Evolutionary conservation across 306 rosid species (phyloP).

Genomic region (Citrullus colocynthis): DNA sequence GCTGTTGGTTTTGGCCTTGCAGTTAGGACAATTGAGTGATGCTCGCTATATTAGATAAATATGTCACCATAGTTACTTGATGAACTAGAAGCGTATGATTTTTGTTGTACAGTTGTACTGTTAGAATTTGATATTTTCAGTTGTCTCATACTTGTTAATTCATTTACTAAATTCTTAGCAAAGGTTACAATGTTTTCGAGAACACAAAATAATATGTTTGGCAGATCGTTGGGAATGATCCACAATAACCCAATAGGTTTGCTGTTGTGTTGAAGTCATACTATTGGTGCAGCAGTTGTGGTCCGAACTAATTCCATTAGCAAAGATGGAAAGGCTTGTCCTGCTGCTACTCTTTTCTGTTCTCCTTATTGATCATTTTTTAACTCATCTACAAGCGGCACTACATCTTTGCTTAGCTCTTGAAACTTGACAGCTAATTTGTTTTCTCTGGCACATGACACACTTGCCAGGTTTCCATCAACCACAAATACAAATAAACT

Average conservation of each 20-base stretch:
- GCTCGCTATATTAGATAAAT: background rate
- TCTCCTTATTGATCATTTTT: background rate
- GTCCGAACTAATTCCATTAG: background rate
- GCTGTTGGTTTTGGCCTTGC: background rate
- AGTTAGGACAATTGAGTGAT: background rate
- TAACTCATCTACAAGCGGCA: background rate
- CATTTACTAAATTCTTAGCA: background rate
- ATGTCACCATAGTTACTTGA: background rate
- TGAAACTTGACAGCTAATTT: constrained; percentile 11
- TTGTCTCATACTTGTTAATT: background rate
- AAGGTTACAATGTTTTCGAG: background rate
- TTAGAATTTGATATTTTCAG: background rate
- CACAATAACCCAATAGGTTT: background rate
- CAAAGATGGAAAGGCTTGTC: background rate
- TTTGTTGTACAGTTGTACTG: background rate
- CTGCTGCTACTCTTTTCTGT: background rate
- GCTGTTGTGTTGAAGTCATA: background rate
- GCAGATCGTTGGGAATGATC: background rate
- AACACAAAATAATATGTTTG: background rate
- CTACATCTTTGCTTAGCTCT: constrained; percentile 11
- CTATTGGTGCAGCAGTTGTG: background rate
- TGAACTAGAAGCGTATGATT: background rate
- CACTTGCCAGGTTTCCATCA: constrained; percentile 55
- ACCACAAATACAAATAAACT: constrained; percentile 33
- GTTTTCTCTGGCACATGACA: background rate